Evolutionary conservation across 169 alveolate species (phyloP).

Genomic region (Babesia sp.): DNA sequence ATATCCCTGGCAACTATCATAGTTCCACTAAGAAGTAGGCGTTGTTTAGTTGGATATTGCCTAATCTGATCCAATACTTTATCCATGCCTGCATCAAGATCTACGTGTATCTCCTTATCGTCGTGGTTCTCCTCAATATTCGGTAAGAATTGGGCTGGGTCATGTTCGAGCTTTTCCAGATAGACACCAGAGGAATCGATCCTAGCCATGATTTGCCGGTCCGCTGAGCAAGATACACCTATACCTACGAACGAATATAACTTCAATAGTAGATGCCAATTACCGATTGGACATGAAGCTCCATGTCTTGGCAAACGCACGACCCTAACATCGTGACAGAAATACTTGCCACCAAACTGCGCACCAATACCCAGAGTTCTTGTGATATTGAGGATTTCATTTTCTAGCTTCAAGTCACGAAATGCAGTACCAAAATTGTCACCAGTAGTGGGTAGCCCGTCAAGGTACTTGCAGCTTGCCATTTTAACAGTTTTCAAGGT

Average conservation of each 20-base stretch:
- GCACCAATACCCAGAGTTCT: slow-evolving; percentile 88
- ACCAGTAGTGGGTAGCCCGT: slow-evolving; percentile 80
- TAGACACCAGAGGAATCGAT: slow-evolving; percentile 79
- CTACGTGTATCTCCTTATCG: slow-evolving; percentile 67
- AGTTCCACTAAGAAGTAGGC: slow-evolving; percentile 76
- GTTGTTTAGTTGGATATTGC: slow-evolving; percentile 78
- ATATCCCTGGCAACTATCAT: slow-evolving; percentile 87
- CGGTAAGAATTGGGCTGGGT: slow-evolving; percentile 82
- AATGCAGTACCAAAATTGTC: slow-evolving; percentile 79
- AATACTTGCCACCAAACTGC: slow-evolving; percentile 90
- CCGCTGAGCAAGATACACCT: slow-evolving; percentile 91
- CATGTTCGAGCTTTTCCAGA: slow-evolving; percentile 82
- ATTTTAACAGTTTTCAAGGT: slow-evolving; percentile 85
- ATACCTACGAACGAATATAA: slow-evolving; percentile 60
- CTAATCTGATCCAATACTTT: slow-evolving; percentile 67
- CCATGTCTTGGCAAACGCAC: slow-evolving; percentile 88
- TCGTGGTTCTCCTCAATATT: slow-evolving; percentile 12
- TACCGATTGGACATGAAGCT: slow-evolving; percentile 87
- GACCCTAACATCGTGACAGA: slow-evolving; percentile 87
- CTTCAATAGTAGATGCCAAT: too few relatives aligned
- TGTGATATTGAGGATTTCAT: slow-evolving; percentile 62
- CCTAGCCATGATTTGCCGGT: slow-evolving; percentile 80
- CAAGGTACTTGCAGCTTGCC: slow-evolving; percentile 83
- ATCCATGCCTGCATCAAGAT: slow-evolving; percentile 80
- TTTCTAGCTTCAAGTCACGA: slow-evolving; percentile 80